Conservation (phyloP, 1,284 basidiomycete genomes). For the Malassezia japonica region DNA sequence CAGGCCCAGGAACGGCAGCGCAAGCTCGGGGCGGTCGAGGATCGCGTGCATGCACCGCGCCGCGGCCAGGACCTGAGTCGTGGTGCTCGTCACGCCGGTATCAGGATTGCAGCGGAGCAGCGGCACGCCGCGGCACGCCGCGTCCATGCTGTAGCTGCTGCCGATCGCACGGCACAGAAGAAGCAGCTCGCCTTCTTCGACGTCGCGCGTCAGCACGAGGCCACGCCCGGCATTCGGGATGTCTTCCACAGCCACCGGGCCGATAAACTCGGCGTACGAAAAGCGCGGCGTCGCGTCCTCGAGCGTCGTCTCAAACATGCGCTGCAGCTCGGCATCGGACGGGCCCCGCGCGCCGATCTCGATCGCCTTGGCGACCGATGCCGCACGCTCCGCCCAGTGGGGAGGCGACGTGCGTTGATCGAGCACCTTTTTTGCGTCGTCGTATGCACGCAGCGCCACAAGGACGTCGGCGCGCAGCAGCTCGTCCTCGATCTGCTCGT, state of each 20-base stretch:
- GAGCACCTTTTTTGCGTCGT: conserved; percentile 9
- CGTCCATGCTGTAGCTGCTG: conserved; percentile 32
- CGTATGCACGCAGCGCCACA: conserved; percentile 3
- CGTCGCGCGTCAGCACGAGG: conserved; percentile 35
- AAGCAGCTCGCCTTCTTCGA: conserved; percentile 34
- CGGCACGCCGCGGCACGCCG: conserved; percentile 24
- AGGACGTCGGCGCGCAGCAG: conserved; percentile 13
- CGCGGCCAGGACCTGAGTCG: conserved; percentile 43
- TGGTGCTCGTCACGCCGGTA: conserved; percentile 39
- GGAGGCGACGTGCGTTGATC: neutral
- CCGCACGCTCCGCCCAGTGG: conserved; percentile 17
- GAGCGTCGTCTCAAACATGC: conserved; percentile 31
- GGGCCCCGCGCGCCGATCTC: conserved; percentile 22
- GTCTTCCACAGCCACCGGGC: conserved; percentile 28
- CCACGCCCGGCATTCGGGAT: conserved; percentile 42
- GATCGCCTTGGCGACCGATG: conserved; percentile 17
- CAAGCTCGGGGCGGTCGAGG: conserved; percentile 33
- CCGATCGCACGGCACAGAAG: conserved; percentile 36
- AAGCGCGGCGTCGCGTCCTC: conserved; percentile 28
- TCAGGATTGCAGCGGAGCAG: conserved; percentile 33
- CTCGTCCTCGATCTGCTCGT: neutral
- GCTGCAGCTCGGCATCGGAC: conserved; percentile 22
- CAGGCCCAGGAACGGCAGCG: conserved; percentile 36
- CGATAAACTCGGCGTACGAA: conserved; percentile 29
- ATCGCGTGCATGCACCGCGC: conserved; percentile 40